Base-by-base conservation (phyloP, 2,329 filamentous ascomycete genomes). In the Penicillium sp. region DNA sequence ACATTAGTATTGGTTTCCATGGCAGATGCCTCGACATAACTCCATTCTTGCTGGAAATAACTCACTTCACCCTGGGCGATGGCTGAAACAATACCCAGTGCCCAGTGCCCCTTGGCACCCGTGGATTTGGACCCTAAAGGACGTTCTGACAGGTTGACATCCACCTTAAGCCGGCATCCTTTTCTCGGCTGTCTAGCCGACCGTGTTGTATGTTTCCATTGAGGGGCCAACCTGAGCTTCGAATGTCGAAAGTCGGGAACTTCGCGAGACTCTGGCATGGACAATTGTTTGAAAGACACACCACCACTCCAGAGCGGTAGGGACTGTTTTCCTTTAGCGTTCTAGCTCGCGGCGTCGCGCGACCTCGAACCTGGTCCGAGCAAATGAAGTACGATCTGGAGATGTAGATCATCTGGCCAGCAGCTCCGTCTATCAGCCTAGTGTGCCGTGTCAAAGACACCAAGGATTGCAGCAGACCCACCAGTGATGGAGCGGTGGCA, bases 391-490 rank as follows among this genome's bases (percentile, higher is more conserved):
- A n/a, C 43, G 58, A 62, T 64, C 61, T 47, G 39, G 40, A 40
- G 14, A 31, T 31, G 46, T n/a, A 54, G 54, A 60, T 62, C 56
- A 53, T 54, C 37, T 18, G n/a, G 56, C 54, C 50, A 53, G 61
- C 55, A 58, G 50, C 56, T 62, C 61, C 50, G 58, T 58, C 37
- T 54, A 43, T 41, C 22, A 40, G 51, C 22, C 56, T 40, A 35
- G 47, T 57, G 59, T 65, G 60, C 64, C 64, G 59, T 46, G 24
- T 46, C n/a, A n/a, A n/a, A n/a, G n/a, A n/a, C n/a, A n/a, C 24
- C 31, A 46, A 46, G 43, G 22, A 46, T 11, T 4, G 43, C 60
- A 55, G 44, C 33, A 60, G 63, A 61, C 61, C 64, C 64, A 66
- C 64, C 16, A 24, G 54, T 56, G 55, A 57, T 47, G 62, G 55